Base-by-base conservation (phyloP, 1,284 basidiomycete species). In the Leccinum huronense region DNA sequence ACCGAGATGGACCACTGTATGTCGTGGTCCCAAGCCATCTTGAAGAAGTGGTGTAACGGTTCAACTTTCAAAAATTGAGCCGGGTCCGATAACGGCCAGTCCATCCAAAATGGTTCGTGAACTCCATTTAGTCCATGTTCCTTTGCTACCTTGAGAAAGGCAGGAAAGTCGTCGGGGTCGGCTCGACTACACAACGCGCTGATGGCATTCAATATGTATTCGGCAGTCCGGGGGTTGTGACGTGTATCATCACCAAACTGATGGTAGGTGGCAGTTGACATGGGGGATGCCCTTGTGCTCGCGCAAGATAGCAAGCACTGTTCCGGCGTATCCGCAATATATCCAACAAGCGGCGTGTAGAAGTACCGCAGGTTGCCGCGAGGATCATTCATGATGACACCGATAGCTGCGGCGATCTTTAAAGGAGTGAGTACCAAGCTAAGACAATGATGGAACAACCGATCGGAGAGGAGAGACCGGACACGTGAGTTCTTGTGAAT, bases 21-120 rank as follows among this genome's bases (percentile, higher is more conserved):
- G 16, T 61, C 60, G 40, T 61, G 53, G 31, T 61, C 30, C 38
- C 38, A 61, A 5, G 42, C 4, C 16, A 61, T 31, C 27, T 5
- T 10, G 23, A 45, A 40, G 31, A 61, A 61, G n/a, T 61, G 54
- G 36, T 61, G 54, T 11, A 61, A 38, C 2, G 54, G 8, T 53
- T 53, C 48, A 11, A 53, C 23, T 13, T 53, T 53, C 13, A 53
- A 53, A 13, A 53, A 53, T 23, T 53, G 48, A 5, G 10, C 48
- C 23, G 13, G 48, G 13, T 53, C 48, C 13, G 48, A 55, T 31
- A 55, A n/a, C 1, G 53, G 53, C 53, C 53, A 55, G 16, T 55
- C 14, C 6, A 30, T 55, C 34, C 59, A 59, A 10, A 59, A 59
- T 6, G 42, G 31, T 11, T 16, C 4, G 6, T 59, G n/a, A 9